Evolutionary conservation across 805 yeast species (phyloP), one percentile per base, ranked within the genome.

Genomic region (Kazachstania africana): DNA sequence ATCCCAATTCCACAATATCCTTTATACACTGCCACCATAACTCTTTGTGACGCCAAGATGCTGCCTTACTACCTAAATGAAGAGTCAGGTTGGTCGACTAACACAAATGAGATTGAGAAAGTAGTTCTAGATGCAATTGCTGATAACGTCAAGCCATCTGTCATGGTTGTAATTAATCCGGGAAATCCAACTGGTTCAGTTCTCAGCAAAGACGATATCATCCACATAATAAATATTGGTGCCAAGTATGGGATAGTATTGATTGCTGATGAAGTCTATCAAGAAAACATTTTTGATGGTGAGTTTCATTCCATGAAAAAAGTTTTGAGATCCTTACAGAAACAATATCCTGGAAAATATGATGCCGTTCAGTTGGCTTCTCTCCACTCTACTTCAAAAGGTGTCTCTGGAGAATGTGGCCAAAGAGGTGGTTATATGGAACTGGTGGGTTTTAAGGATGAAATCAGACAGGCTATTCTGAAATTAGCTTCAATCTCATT

Each of bases 351-450:
- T 12, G 74, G 73, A 8, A 45, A 55, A 16, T 88, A 73, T 56
- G 68, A 68, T 28, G 65, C 74, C 38, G 88, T 91, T 26, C 94
- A 83, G 53, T 67, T 91, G 35, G 96, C 93, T 2, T 87, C 97
- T 2, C 61, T 91, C 43, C 97, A 91, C 59, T 85, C 96, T n/a
- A 85, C 94, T 24, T 88, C 97, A 12, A 91, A 91, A 60, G 99
- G 99, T 52, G 83, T 84, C 44, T 70, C 81, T 43, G 99, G 98
- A 36, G 99, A 91, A 61, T 91, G 99, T 68, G 99, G 99, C 37
- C 98, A 91, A 64, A 78, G 99, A 62, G 99, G 97, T 46, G 99
- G 99, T 5, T 91, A 88, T 64, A 81, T 91, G 91, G 99, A 91
- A 59, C 60, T 87, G 4, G 68, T 78, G 6, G 95, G 95, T 0